Base-by-base conservation (phyloP, 2,329 filamentous ascomycete species). In the Xylaria sp. region DNA sequence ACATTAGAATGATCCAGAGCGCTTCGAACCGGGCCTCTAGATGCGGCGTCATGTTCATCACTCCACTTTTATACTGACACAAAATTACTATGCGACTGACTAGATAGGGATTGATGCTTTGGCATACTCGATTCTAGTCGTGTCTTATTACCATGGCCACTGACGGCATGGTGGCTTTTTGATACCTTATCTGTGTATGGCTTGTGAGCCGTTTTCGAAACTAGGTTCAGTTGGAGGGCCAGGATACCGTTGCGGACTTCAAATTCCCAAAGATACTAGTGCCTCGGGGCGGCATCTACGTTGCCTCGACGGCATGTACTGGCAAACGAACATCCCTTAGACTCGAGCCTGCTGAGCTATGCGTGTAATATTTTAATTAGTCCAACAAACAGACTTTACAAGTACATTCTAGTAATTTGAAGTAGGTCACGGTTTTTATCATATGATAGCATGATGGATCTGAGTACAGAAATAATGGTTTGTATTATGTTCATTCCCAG, bases 231-330 rank as follows among this genome's bases (percentile, higher is more conserved):
- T n/a, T n/a, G 7, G 40, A 40, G 38, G 38, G 15, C 38, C 13
- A 40, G 38, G 38, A 42, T 42, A 75, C 70, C 74, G 71, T 59
- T 74, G 72, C 58, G 48, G 74, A 65, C 53, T 58, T 71, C 69
- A 74, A 72, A 74, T 73, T 72, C 70, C 53, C 48, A 65, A 64
- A 46, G 38, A 66, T 59, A 7, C n/a, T 59, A 61, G 42, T 51
- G 49, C 28, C 31, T 53, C 26, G 28, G 4, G 51, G 62, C 28
- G 59, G 62, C 60, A 67, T 42, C 66, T 66, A 65, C 67, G 59
- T 57, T 63, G 66, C 38, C 59, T 58, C 40, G 44, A 59, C 54
- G 63, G 53, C 68, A 72, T 70, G 70, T 57, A 59, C 65, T 65
- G 44, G 53, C 56, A 63, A 51, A 4, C 28, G 11, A n/a, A 38